A percentile compares a stretch with the other conserved stretches of the same genome.
Conservation (phyloP, 257 asterid species). For the Solanum appendiculatum region DNA sequence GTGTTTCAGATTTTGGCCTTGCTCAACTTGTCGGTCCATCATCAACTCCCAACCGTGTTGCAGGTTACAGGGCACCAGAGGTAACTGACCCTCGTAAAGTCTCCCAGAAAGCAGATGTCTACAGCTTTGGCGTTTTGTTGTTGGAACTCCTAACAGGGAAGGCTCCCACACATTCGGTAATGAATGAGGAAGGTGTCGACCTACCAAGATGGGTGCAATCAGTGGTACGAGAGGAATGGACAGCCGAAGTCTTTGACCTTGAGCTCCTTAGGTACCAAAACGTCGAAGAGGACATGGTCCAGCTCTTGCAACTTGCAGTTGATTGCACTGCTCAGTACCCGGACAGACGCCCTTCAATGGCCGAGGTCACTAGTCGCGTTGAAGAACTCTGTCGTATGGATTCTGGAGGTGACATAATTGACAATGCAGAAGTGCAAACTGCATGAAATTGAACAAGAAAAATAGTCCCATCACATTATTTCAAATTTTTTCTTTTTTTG, state of each 20-base stretch:
- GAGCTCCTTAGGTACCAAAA: constrained; percentile 31
- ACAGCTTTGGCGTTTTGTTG: constrained; percentile 38
- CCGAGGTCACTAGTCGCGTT: constrained; percentile 21
- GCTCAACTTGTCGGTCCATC: constrained; percentile 35
- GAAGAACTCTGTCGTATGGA: constrained; percentile 25
- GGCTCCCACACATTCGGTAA: constrained; percentile 30
- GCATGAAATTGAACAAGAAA: background rate
- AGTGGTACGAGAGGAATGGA: constrained; percentile 37
- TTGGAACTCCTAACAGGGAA: constrained; percentile 41
- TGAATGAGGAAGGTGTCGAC: constrained; percentile 37
- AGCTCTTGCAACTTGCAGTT: constrained; percentile 40
- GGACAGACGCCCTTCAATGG: constrained; percentile 39
- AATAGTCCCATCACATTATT: background rate
- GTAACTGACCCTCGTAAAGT: constrained; percentile 37
- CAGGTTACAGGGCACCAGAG: constrained; percentile 46
- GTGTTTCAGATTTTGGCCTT: constrained; percentile 42
- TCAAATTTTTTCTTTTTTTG: no score
- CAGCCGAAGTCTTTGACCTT: constrained; percentile 35
- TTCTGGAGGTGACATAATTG: constrained; percentile 6
- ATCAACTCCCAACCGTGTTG: constrained; percentile 28
- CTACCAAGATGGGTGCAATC: constrained; percentile 51
- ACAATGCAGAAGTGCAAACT: background rate
- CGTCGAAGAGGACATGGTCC: constrained; percentile 45
- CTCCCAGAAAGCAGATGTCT: constrained; percentile 44
- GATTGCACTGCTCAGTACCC: constrained; percentile 43